Evolutionary conservation across 106 monocot species (phyloP), one percentile per base, ranked within the genome.

Genomic region (Platanthera guangdongensis): DNA sequence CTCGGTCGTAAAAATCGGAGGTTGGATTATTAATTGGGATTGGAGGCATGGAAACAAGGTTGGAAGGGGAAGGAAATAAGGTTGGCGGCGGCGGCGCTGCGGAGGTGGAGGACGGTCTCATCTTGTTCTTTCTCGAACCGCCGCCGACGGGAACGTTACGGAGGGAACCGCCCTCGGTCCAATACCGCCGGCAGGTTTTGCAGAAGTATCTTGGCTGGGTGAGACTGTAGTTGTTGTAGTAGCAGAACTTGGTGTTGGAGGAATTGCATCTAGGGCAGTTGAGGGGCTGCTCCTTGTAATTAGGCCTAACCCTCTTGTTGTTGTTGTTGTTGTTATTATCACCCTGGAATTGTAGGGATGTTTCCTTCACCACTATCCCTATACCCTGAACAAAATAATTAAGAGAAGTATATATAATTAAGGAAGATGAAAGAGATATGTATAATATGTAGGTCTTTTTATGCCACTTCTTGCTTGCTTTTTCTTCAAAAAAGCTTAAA

Each of bases 221-320:
- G 72, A 72, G 72, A 22, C 72, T 72, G 72, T 72, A 72, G 46
- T 72, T 72, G 72, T 72, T 72, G 72, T 72, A 72, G 11, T 72
- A 72, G 22, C 72, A 72, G 22, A 72, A 72, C 72, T 72, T 72
- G 13, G 72, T 72, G 72, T 72, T 72, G 46, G 19, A 51, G 49
- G 72, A 72, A 46, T 72, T 72, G 72, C 72, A 72, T 22, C 72
- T 72, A 9, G 72, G 72, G 16, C 72, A 72, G 14, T 21, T 50
- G 9, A 51, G 51, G 4, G 50, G 0, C 51, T 72, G 39, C 51
- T 72, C 50, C 49, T 72, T 50, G 50, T 50, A 21, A 21, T 19
- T 14, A 16, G 51, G 72, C 11, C 22, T 72, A 0, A 21, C 19
- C 9, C 72, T 72, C 22, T 46, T 72, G 21, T 51, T 39, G 2